Evolutionary conservation across 306 rosid species (phyloP), one percentile per base, ranked within the genome.

Genomic region (Sphenostylis stenocarpa): DNA sequence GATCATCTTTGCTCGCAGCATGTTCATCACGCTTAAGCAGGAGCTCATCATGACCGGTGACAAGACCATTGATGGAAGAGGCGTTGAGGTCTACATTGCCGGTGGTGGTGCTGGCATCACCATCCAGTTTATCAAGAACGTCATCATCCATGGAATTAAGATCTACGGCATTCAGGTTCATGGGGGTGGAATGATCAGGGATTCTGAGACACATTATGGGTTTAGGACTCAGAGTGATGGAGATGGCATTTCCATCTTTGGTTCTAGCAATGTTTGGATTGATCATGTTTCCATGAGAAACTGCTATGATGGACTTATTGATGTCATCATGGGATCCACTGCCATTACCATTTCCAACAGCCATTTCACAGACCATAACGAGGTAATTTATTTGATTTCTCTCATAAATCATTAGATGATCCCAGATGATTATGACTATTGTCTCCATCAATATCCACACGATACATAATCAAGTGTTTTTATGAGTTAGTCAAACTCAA

Each of bases 21-120:
- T 94, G 98, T 3, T 83, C 17, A 90, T 94, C 38, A 61, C 45
- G 49, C 87, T 88, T 1, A 19, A 47, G 3, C 88, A 91, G 43
- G 98, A 94, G 80, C 89, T 91, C 14, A 83, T 94, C 16, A 63
- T 94, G 82, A 4, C 48, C 0, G 17, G 86, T 6, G 55, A 94
- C 83, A 90, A 91, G 84, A 91, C 98, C 64, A 88, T 91, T 16
- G 98, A 91, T 49, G 97, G 85, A 3, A 79, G 98, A 52, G 97
- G 98, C 2, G 87, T 78, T 11, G 77, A 75, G 3, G 84, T 94
- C 14, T 78, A 51, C 43, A 87, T 94, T 36, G 66, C 86, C 4
- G 2, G 26, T 10, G 2, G 26, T 10, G 98, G 98, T 2, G 96
- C 89, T 10, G 97, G 98, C 33, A 71, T 94, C 10, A 91, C 92